Evolutionary conservation across 257 asterid genomes (phyloP), one percentile per base, ranked within the genome.

Genomic region (Paulownia fortunei): DNA sequence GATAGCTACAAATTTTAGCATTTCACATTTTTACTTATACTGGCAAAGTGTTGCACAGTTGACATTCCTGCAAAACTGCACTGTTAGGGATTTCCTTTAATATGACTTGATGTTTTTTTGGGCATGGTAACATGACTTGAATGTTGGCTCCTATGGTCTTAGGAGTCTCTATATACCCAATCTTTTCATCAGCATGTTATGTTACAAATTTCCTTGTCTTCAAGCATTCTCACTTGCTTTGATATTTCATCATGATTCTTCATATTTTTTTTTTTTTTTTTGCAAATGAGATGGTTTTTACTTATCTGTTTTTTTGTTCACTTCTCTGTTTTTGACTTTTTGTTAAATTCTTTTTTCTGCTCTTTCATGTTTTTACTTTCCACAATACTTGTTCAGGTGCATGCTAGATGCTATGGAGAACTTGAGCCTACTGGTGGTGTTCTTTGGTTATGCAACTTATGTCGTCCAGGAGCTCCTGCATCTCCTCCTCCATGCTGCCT

Each of bases 391-490:
- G 47, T 79, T 75, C 88, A 96, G 99, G 99, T 96, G 62, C 99
- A 96, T 87, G 98, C 98, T 72, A 96, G 89, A 85, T 96, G 99
- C 88, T 96, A 96, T 42, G 99, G 99, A 72, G 98, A 92, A 83
- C 84, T 83, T 67, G 98, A 92, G 84, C 92, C 96, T 80, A 83
- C 83, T 59, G 96, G 84, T 78, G 98, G 94, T 68, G 90, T 83
- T 60, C 97, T 96, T 83, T 96, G 99, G 98, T 86, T 96, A 82
- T 96, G 99, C 94, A 92, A 93, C 86, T 88, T 96, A 83, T 96
- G 99, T 88, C 95, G 97, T 76, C 95, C 97, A 15, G 98, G 92
- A 82, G 96, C 97, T 82, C 98, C 97, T 74, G 85, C 88, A 66
- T 69, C 83, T 47, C 95, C 96, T 47, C 94, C 96, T 78, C 91